A percentile compares a stretch with the other conserved stretches of the same genome.
phyloP scores from a whole-genome alignment of 305 asterid genomes.

The Solanum aculeatissimum region DNA sequence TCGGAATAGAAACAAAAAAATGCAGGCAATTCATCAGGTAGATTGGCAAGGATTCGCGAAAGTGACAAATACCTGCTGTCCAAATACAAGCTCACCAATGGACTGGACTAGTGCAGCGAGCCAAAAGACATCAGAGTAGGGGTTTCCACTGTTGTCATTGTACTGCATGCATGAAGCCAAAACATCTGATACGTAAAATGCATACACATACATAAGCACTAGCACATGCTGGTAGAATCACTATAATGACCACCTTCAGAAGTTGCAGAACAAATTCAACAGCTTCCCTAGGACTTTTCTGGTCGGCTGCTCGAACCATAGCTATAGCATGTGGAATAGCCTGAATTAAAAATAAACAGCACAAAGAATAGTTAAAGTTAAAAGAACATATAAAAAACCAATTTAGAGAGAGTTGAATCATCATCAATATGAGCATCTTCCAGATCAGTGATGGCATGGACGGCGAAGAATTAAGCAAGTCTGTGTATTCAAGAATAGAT shows the following conservation, averaged over 20 bases:
- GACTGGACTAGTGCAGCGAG: slow-evolving; percentile 89
- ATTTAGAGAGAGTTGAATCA: not conserved
- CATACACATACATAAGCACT: not conserved
- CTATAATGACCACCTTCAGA: slow-evolving; percentile 54
- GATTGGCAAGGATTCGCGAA: not conserved
- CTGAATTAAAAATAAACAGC: slow-evolving; percentile 27
- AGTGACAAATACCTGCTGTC: slow-evolving; percentile 58
- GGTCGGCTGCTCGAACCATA: slow-evolving; percentile 73
- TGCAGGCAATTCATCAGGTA: not conserved
- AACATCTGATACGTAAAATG: not conserved
- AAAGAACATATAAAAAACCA: slow-evolving; percentile 2
- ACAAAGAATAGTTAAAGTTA: not conserved
- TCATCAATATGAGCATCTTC: not conserved
- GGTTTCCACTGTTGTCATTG: slow-evolving; percentile 91
- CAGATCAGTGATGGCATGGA: not conserved
- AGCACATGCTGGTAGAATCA: not conserved
- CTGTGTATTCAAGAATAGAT: not conserved
- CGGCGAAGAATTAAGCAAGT: not conserved
- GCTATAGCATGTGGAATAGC: slow-evolving; percentile 96
- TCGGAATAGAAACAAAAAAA: not conserved
- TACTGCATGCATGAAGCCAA: slow-evolving; percentile 46
- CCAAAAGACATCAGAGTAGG: slow-evolving; percentile 94
- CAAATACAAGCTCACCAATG: slow-evolving; percentile 92
- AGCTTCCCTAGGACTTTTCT: slow-evolving; percentile 96
- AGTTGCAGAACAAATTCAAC: slow-evolving; percentile 96